phyloP scores from a whole-genome alignment of 2,329 filamentous ascomycete genomes.

The Pestalotiopsis sp. region DNA sequence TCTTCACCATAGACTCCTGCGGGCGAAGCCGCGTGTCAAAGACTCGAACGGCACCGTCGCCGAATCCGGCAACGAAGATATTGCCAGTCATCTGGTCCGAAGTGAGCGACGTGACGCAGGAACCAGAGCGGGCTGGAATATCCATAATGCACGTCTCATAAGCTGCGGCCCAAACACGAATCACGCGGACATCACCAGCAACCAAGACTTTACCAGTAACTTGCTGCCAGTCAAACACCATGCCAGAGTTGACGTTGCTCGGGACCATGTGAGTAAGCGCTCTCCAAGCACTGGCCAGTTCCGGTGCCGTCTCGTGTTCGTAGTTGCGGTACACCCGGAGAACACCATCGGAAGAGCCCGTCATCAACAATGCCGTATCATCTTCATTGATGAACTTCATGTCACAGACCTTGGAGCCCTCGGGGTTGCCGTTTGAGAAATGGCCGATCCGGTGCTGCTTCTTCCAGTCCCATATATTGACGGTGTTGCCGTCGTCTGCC shows the following conservation, averaged over 20 bases:
- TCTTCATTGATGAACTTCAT: conserved; percentile 98
- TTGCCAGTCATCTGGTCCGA: conserved; percentile 98
- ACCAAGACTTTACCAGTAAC: conserved; percentile 95
- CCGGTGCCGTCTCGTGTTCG: conserved; percentile 73
- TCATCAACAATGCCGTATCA: conserved; percentile 92
- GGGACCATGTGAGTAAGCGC: conserved; percentile 92
- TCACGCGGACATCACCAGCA: conserved; percentile 92
- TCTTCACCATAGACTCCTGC: conserved; percentile 89
- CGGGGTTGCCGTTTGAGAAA: conserved; percentile 93
- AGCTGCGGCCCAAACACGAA: conserved; percentile 93
- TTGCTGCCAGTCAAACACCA: conserved; percentile 99
- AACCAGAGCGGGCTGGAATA: conserved; percentile 91
- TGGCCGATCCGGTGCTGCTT: conserved; percentile 72
- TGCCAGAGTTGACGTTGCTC: conserved; percentile 89
- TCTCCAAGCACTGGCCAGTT: conserved; percentile 88
- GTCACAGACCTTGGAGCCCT: conserved; percentile 89
- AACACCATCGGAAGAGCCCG: conserved; percentile 92
- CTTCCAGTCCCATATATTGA: conserved; percentile 94
- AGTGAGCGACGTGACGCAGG: conserved; percentile 92
- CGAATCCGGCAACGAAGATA: conserved; percentile 94
- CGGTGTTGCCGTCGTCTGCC: conserved; percentile 88
- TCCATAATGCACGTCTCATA: conserved; percentile 92
- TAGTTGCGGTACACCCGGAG: conserved; percentile 94
- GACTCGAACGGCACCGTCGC: conserved; percentile 90
- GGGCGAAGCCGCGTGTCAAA: conserved; percentile 88